Evolutionary conservation across 2,329 filamentous ascomycete species (phyloP), one percentile per base, ranked within the genome.

Genomic region (Chrysosporium queenslandicum): DNA sequence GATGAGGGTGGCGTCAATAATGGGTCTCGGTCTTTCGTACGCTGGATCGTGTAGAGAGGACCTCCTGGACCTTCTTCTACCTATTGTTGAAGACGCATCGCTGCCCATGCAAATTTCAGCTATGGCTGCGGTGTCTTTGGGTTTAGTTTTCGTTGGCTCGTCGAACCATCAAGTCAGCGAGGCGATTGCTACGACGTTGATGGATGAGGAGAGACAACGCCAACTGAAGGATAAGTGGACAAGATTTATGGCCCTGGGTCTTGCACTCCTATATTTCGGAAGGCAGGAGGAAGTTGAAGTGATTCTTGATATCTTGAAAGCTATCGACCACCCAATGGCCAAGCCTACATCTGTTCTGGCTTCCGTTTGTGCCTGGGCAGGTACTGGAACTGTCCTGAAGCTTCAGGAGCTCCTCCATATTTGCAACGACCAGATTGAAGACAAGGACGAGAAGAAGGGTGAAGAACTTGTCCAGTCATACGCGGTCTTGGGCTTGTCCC

Each of bases 271-370:
- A 25, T 98, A 89, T 78, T 97, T 98, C 62, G 92, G 92, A 36
- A 85, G 88, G 58, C 92, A 98, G 71, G 92, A 98, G 69, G 91
- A 97, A 68, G 92, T 97, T n/a, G 92, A 98, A 63, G 91, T 97
- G 53, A 90, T 97, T 59, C 74, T 97, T 29, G 92, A 98, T 73
- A 95, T 92, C 0, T 78, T 98, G 52, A 98, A 97, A 75, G 92
- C 87, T 23, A 89, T 97, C 50, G 90, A 97, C 58, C 91, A 97
- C 66, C 91, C 92, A 21, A 94, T 96, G 83, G 87, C 90, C 18
- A 92, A 92, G 71, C 87, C 92, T n/a, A 95, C 91, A 1, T 86
- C 87, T 1, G 87, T 97, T 4, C 79, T 98, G 56, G 89, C 90
- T 14, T 91, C 95, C 64, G 94, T 97, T 52, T 98, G 94, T 65